Conservation (phyloP, 257 asterid genomes). For the Forsythia viridissima region DNA sequence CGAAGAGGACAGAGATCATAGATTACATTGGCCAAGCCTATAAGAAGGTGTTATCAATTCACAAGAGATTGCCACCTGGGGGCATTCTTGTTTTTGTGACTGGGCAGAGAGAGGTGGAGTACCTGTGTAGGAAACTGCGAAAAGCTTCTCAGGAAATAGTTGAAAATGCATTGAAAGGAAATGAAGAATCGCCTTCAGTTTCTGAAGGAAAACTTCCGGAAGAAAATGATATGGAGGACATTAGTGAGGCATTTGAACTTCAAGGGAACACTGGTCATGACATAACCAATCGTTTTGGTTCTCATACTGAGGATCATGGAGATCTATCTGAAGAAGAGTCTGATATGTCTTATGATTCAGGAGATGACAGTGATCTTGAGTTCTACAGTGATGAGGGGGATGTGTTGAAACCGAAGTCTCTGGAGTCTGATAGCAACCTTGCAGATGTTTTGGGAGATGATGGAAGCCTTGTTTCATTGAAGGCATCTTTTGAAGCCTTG, state of each 20-base stretch:
- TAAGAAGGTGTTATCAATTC: constrained; percentile 81
- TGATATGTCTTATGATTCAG: constrained; percentile 58
- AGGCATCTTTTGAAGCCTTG: constrained; percentile 78
- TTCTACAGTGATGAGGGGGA: constrained; percentile 44
- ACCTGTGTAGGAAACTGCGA: constrained; percentile 68
- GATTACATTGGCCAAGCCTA: constrained; percentile 92
- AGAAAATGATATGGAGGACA: constrained; percentile 62
- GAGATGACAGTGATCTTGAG: constrained; percentile 80
- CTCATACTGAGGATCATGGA: constrained; percentile 55
- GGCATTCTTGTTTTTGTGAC: constrained; percentile 95
- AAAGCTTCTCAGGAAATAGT: constrained; percentile 56
- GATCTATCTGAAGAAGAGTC: constrained; percentile 58
- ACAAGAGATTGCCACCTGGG: constrained; percentile 89
- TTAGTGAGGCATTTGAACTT: constrained; percentile 76
- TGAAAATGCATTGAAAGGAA: constrained; percentile 33
- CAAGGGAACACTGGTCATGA: constrained; percentile 48
- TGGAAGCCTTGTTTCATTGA: constrained; percentile 56
- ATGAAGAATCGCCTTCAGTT: constrained; percentile 29
- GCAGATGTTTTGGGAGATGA: constrained; percentile 42
- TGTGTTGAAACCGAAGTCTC: constrained; percentile 28
- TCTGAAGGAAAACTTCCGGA: constrained; percentile 40
- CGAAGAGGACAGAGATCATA: constrained; percentile 73
- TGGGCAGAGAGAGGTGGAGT: constrained; percentile 91
- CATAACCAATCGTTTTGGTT: constrained; percentile 66
- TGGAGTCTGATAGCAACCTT: constrained; percentile 39